Evolutionary conservation across 2,329 filamentous ascomycete genomes (phyloP).

Genomic region (Epichloe typhina): DNA sequence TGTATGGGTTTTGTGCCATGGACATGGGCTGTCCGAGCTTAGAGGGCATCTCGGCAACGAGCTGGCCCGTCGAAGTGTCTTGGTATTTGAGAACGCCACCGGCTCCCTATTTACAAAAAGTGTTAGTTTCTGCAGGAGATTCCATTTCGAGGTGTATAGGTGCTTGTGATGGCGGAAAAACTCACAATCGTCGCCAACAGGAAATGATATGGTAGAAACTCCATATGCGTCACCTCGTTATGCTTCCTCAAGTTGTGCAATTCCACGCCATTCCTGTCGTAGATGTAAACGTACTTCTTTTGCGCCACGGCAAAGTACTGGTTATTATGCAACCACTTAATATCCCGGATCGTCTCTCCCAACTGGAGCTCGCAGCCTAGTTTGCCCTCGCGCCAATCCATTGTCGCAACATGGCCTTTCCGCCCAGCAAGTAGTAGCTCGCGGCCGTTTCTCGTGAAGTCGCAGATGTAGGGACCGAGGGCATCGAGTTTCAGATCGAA

Average conservation of each 20-base stretch:
- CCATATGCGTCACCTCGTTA: slow-evolving; percentile 81
- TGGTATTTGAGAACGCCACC: slow-evolving; percentile 85
- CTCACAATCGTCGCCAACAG: slow-evolving; percentile 72
- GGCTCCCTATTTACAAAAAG: slow-evolving; percentile 40
- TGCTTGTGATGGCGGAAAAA: slow-evolving; percentile 8
- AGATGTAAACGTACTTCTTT: slow-evolving; percentile 95
- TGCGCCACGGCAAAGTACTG: slow-evolving; percentile 91
- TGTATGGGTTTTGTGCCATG: slow-evolving; percentile 78
- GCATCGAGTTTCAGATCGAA: slow-evolving; percentile 78
- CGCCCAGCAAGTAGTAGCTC: slow-evolving; percentile 74
- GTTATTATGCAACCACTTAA: slow-evolving; percentile 87
- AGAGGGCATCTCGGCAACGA: slow-evolving; percentile 76
- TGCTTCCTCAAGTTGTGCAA: slow-evolving; percentile 85
- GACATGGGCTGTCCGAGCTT: slow-evolving; percentile 73
- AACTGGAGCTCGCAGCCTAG: slow-evolving; percentile 85
- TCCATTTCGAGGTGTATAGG: not conserved
- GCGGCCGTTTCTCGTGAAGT: slow-evolving; percentile 82
- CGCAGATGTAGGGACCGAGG: slow-evolving; percentile 74
- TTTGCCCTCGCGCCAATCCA: slow-evolving; percentile 92
- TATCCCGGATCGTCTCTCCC: slow-evolving; percentile 79
- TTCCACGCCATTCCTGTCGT: slow-evolving; percentile 82
- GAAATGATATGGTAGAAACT: slow-evolving; percentile 94
- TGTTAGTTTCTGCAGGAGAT: not conserved
- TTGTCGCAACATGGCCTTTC: slow-evolving; percentile 89
- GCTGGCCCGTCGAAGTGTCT: slow-evolving; percentile 83